These are phyloP conservation scores for Aspergillus piperis DNA, from an alignment of 2,329 filamentous ascomycete species.

Conservation along the genomic window DNA sequence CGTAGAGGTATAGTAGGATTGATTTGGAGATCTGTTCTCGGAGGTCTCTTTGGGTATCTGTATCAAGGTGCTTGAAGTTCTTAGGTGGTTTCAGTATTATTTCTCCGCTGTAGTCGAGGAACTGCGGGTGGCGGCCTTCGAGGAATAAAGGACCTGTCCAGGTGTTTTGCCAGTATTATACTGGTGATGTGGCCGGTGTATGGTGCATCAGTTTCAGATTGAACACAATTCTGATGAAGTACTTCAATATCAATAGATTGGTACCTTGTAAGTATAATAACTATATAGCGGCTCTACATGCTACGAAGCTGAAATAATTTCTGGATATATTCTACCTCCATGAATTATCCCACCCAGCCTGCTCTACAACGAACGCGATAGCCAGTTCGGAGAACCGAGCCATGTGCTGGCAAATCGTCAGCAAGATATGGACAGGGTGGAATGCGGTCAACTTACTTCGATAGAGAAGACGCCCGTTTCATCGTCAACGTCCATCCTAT, in stretches of 20 bases:
- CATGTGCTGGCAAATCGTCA: not conserved
- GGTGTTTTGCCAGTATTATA: constrained; percentile 48
- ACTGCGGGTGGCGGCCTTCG: constrained; percentile 16
- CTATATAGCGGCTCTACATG: too few relatives aligned
- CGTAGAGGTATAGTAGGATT: not conserved
- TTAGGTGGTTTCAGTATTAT: constrained; percentile 9
- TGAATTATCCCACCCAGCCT: constrained; percentile 3
- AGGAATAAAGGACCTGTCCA: constrained; percentile 27
- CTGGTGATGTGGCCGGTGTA: constrained; percentile 36
- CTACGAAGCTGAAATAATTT: too few relatives aligned
- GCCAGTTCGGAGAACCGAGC: constrained; percentile 3
- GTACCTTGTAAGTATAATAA: too few relatives aligned
- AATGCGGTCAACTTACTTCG: not conserved
- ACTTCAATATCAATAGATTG: too few relatives aligned
- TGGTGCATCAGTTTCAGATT: too few relatives aligned
- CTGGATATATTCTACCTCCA: not conserved
- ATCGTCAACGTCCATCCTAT: constrained; percentile 6
- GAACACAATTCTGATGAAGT: too few relatives aligned
- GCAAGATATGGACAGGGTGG: not conserved
- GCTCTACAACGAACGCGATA: constrained; percentile 3
- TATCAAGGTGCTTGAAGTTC: not conserved
- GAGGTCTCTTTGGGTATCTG: not conserved
- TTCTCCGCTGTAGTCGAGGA: constrained; percentile 20
- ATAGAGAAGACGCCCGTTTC: constrained; percentile 5
- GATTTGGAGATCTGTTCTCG: not conserved